Base-by-base conservation (phyloP, 345 rosid genomes). In the Gossypium sturtianum region DNA sequence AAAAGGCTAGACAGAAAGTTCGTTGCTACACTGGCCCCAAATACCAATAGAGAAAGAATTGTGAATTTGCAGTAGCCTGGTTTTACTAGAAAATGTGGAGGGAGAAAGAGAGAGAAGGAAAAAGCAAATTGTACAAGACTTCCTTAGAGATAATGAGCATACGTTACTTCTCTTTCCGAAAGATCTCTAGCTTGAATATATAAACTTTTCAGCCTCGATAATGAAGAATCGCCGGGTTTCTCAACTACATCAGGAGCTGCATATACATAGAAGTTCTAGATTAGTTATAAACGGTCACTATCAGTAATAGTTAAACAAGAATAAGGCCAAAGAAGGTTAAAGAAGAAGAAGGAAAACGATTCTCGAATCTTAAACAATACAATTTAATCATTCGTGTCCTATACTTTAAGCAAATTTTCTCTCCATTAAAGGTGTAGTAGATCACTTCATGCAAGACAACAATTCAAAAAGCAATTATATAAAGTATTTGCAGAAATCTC, bases 221-320 rank as follows among this genome's bases (percentile, higher is more conserved):
- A 84, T 25, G 93, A 88, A 81, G 9, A 79, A 85, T 94, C 98
- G 68, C 94, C 94, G 38, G 93, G 95, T 84, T 90, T 94, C 89
- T 90, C 98, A 80, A 94, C 93, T 75, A 91, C 84, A 81, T 92
- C 98, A 8, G 98, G 98, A 71, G 90, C 98, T 91, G 89, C 82
- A 79, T 51, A 71, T 73, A 84, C 41, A 77, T 43, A 72, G 62
- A 63, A 73, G 72, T 64, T 73, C 70, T 72, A 64, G 64, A 60
- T 66, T 38, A 68, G 67, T 48, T 34, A 74, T 70, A 34, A 34
- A 62, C 60, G 4, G 63, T 51, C 17, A 59, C 41, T 59, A 23
- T 51, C 5, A 34, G 25, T 68, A 45, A 70, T 38, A 20, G 64
- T 15, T 51, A 59, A 60, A 22, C 58, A 19, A 54, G 2, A 70